A percentile compares a stretch with the other conserved stretches of the same genome.
Evolutionary conservation across 345 rosid species (phyloP).

Genomic region (Abelmoschus esculentus): DNA sequence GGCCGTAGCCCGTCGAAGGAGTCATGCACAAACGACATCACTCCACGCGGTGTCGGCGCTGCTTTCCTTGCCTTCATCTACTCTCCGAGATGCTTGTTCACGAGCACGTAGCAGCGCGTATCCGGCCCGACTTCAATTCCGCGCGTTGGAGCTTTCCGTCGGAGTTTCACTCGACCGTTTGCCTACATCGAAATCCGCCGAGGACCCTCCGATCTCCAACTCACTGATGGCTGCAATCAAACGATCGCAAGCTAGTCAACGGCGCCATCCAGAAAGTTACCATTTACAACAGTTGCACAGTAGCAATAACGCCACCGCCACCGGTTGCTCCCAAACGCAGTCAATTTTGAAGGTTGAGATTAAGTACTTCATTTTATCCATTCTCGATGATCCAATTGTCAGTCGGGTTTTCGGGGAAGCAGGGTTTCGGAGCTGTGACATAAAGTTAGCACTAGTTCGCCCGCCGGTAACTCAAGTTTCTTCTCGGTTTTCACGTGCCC

Average conservation of each 20-base stretch:
- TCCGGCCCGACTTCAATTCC: conserved; percentile 48
- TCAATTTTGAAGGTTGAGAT: conserved; percentile 57
- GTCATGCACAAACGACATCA: too few species aligned
- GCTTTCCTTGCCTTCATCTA: conserved; percentile 40
- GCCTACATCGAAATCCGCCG: conserved; percentile 31
- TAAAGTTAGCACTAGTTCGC: conserved; percentile 50
- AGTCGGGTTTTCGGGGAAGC: conserved; percentile 63
- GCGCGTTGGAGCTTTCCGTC: conserved; percentile 54
- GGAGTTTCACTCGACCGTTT: conserved; percentile 59
- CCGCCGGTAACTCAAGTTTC: conserved; percentile 39
- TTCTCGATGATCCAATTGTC: conserved; percentile 66
- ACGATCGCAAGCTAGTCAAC: conserved; percentile 80
- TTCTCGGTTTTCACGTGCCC: conserved; percentile 23
- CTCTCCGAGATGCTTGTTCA: conserved; percentile 59
- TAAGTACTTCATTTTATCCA: conserved; percentile 45
- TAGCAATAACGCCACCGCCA: too few species aligned
- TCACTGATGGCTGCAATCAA: conserved; percentile 92
- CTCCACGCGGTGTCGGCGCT: conserved; percentile 60
- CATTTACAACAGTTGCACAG: conserved; percentile 53
- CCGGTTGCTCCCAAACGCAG: conserved; percentile 21
- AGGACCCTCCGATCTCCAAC: conserved; percentile 59
- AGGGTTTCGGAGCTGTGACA: conserved; percentile 53
- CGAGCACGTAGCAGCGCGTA: conserved; percentile 35
- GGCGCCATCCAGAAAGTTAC: conserved; percentile 73
- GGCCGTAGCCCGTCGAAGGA: conserved; percentile 53